Evolutionary conservation across 192 early-diverging fungal genomes (phyloP).

Genomic region (Chytriomyces sp.): DNA sequence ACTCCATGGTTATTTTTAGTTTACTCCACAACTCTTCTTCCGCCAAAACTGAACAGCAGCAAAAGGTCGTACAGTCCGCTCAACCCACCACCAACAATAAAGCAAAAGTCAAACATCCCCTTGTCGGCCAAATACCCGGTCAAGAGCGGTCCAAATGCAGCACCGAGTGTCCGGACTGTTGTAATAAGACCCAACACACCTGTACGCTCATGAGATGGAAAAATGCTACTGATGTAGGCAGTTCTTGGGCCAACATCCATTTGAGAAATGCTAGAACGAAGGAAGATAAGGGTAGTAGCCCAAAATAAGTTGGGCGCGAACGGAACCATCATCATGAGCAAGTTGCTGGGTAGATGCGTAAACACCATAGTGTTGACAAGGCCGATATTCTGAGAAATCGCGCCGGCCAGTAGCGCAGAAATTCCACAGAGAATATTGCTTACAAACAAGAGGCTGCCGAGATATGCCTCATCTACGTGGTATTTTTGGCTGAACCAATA

Average conservation of each 20-base stretch:
- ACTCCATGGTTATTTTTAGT: too few species aligned
- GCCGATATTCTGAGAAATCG: constrained; percentile 13
- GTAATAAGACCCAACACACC: constrained; percentile 27
- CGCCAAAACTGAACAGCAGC: constrained; percentile 30
- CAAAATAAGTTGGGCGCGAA: constrained; percentile 21
- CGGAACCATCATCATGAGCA: constrained; percentile 29
- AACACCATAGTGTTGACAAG: constrained; percentile 37
- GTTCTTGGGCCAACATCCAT: constrained; percentile 31
- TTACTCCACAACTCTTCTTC: too few species aligned
- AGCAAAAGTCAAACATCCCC: constrained; percentile 24
- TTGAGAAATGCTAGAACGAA: constrained; percentile 26
- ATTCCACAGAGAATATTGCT: constrained; percentile 26
- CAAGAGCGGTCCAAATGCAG: constrained; percentile 25
- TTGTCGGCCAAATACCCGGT: constrained; percentile 22
- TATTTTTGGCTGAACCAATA: constrained; percentile 33
- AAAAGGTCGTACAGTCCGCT: constrained; percentile 26
- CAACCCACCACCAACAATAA: constrained; percentile 27
- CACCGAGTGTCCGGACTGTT: constrained; percentile 22
- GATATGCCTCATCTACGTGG: constrained; percentile 23
- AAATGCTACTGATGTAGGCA: constrained; percentile 25
- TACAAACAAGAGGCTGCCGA: constrained; percentile 30
- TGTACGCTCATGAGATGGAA: constrained; percentile 20
- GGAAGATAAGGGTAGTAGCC: constrained; percentile 22
- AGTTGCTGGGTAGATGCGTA: constrained; percentile 33
- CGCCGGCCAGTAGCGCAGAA: constrained; percentile 15